Evolutionary conservation across 2,329 filamentous ascomycete genomes (phyloP).

Genomic region (Aspergillus brasiliensis): DNA sequence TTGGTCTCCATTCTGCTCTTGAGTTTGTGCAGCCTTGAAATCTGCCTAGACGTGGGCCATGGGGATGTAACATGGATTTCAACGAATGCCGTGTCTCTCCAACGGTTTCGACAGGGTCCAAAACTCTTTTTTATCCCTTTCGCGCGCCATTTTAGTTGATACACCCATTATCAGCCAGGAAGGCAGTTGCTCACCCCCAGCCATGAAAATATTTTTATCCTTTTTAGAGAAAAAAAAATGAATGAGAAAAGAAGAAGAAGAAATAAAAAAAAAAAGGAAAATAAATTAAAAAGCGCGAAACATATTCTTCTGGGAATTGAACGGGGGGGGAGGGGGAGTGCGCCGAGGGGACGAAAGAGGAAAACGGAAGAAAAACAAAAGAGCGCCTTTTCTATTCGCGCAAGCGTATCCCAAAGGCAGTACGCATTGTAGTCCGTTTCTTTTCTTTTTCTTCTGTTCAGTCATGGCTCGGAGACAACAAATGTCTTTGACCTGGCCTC

Average conservation of each 20-base stretch:
- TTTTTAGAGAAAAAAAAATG: too few species aligned
- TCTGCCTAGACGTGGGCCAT: constrained; percentile 25
- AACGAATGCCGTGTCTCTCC: constrained; percentile 32
- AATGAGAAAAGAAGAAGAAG: too few species aligned
- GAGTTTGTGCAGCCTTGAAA: constrained; percentile 26
- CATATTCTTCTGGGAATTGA: constrained; percentile 7
- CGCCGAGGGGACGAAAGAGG: neutral
- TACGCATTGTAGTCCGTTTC: constrained; percentile 5
- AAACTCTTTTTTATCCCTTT: constrained; percentile 11
- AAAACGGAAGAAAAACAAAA: constrained; percentile 9
- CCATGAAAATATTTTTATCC: too few species aligned
- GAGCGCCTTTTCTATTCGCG: constrained; percentile 3
- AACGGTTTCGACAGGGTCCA: constrained; percentile 23
- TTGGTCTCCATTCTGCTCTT: constrained; percentile 25
- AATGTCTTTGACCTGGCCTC: constrained; percentile 30
- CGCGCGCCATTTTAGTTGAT: constrained; percentile 21
- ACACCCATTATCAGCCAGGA: constrained; percentile 27
- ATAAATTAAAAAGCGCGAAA: neutral
- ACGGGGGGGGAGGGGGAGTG: neutral
- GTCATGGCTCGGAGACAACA: constrained; percentile 19
- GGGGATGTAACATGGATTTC: constrained; percentile 33
- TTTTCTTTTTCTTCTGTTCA: constrained; percentile 4
- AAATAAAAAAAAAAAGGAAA: neutral
- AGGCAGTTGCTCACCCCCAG: constrained; percentile 16
- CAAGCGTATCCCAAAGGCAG: neutral